Evolutionary conservation across 257 asterid species (phyloP).

Genomic region (Cinchona pubescens): DNA sequence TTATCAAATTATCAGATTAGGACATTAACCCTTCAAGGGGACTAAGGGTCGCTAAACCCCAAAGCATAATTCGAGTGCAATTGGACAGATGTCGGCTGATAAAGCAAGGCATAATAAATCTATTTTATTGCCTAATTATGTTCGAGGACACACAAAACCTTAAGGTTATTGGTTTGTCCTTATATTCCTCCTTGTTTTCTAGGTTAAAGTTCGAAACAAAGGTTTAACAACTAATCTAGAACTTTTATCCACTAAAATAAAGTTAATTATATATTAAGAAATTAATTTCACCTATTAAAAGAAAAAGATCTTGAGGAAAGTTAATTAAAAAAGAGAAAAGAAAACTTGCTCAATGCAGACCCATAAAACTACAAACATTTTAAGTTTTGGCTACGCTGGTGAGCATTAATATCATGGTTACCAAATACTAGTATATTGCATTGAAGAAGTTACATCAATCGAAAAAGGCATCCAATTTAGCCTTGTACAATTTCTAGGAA

Average conservation of each 20-base stretch:
- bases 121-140: constrained; percentile 25
- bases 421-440: background rate
- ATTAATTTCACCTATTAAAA: background rate
- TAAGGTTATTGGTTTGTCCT: constrained; percentile 33
- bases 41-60: constrained; percentile 12
- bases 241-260: constrained; percentile 14
- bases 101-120: constrained; percentile 27
- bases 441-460: background rate
- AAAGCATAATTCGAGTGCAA: constrained; percentile 7
- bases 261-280: constrained; percentile 4
- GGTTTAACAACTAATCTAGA: constrained; percentile 8
- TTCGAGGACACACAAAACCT: constrained; percentile 23
- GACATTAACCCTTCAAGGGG: constrained; percentile 9
- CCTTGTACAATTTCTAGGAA: background rate
- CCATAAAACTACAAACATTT: background rate
- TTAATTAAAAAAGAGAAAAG: background rate
- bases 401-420: background rate
- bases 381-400: background rate
- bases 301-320: background rate
- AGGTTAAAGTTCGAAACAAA: background rate
- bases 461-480: background rate
- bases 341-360: background rate
- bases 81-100: constrained; percentile 29
- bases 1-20: background rate
- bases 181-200: constrained; percentile 17